Evolutionary conservation across 2,329 filamentous ascomycete genomes (phyloP), one percentile per base, ranked within the genome.

Genomic region (Sphaerulina vaccinii): DNA sequence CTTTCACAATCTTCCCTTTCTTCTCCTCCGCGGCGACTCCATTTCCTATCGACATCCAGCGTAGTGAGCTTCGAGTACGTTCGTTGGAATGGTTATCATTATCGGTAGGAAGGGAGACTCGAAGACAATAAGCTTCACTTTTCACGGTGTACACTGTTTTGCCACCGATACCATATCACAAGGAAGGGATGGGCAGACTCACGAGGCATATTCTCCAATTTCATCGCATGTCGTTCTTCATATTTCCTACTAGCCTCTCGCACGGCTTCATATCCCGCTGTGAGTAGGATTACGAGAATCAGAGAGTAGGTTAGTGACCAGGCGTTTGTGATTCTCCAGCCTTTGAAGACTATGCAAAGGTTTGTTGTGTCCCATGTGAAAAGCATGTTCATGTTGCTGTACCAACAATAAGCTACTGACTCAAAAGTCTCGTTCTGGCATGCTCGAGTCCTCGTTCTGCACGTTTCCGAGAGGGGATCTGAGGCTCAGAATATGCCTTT

Each of bases 281-380:
- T 87, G 59, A 99, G 78, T 55, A 87, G 79, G 54, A 95, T 81
- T 63, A 99, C 85, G 61, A 84, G 88, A 61, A 93, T 64, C 55
- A 99, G 84, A 22, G 92, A 96, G 65, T 90, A 71, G 69, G 96
- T 65, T 52, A 99, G 85, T 27, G 87, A 87, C 46, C 81, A 66
- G 2, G 85, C 84, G 55, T 85, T 84, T 56, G 80, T 84, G 71
- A 99, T 75, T 73, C 88, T 91, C 93, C 93, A 99, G 73, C 85
- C 83, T 63, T 80, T 81, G 79, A 97, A 99, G 71, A 99, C 83
- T 72, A 99, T 95, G 80, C 93, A 99, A 59, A 99, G 88, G 74
- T 97, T 87, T 51, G 79, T 82, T 2, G 91, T 92, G 70, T 90
- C 84, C 92, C 92, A 99, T 56, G 90, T 97, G 77, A 99, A 99